These are phyloP conservation scores for Ricinus communis DNA, from an alignment of 345 rosid genomes.

Conservation along the genomic window DNA sequence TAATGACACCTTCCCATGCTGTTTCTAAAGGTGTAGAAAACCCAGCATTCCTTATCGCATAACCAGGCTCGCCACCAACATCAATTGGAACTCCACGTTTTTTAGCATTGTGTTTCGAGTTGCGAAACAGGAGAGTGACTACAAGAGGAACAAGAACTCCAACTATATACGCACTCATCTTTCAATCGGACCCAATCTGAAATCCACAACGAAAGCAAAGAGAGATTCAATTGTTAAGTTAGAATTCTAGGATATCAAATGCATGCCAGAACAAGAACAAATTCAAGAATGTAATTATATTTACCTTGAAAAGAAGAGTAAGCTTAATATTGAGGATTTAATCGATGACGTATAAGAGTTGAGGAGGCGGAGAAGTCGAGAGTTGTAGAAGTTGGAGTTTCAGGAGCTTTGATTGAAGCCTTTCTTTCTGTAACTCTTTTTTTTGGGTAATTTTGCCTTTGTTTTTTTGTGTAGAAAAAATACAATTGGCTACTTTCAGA, in stretches of 20 bases:
- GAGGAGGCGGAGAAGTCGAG: constrained; percentile 35
- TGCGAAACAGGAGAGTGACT: constrained; percentile 58
- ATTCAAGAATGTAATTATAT: neutral
- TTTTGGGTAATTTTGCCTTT: neutral
- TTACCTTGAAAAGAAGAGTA: neutral
- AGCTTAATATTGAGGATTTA: neutral
- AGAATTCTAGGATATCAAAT: neutral
- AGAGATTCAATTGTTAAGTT: neutral
- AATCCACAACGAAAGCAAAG: constrained; percentile 22
- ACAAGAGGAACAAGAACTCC: constrained; percentile 75
- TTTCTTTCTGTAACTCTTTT: neutral
- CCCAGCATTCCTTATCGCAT: constrained; percentile 57
- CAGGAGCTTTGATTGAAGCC: neutral
- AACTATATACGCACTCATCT: constrained; percentile 75
- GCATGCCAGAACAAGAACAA: neutral
- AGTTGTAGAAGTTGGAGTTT: constrained; percentile 25
- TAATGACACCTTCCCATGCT: constrained; percentile 71
- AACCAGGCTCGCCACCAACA: constrained; percentile 83
- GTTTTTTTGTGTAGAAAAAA: neutral
- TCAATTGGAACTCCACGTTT: constrained; percentile 77
- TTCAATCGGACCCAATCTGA: constrained; percentile 8
- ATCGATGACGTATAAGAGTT: neutral
- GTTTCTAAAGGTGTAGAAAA: constrained; percentile 56
- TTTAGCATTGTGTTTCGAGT: constrained; percentile 47
- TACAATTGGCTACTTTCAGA: neutral